Evolutionary conservation across 495 filamentous ascomycete species (phyloP).

Genomic region (Cladorrhinum samala): DNA sequence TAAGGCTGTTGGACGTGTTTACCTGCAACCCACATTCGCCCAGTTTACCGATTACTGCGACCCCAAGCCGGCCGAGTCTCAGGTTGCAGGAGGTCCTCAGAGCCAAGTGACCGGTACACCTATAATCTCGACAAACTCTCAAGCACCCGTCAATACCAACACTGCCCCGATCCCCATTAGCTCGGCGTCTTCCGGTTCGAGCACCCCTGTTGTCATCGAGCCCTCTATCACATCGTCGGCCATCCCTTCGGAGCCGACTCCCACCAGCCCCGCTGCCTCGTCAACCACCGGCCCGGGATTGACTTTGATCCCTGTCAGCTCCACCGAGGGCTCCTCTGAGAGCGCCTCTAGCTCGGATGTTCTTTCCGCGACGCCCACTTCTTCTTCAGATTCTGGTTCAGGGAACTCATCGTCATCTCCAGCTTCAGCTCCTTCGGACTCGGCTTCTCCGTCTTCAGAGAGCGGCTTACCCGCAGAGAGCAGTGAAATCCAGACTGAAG

Average conservation of each 20-base stretch:
- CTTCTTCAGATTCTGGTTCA: neutral
- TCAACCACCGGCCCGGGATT: too few species aligned
- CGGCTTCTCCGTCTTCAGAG: neutral
- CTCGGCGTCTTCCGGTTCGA: neutral
- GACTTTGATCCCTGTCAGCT: too few species aligned
- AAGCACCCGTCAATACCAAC: neutral
- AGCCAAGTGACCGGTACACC: neutral
- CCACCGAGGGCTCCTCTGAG: too few species aligned
- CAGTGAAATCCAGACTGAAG: too few species aligned
- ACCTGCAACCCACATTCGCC: constrained; percentile 15
- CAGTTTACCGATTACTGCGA: constrained; percentile 34
- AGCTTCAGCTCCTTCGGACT: neutral
- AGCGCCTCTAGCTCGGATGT: too few species aligned
- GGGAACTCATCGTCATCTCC: neutral
- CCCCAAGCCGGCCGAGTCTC: constrained; percentile 26
- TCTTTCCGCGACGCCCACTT: neutral
- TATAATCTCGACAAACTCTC: neutral
- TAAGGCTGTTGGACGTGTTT: constrained; percentile 17
- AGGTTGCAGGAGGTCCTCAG: neutral
- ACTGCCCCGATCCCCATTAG: neutral
- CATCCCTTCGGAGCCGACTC: neutral
- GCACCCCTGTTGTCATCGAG: neutral
- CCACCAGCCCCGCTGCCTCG: too few species aligned
- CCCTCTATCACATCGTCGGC: neutral
- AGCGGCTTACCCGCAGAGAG: too few species aligned